These are phyloP conservation scores for Geranium brycei DNA, from an alignment of 345 rosid species.

Conservation along the genomic window DNA sequence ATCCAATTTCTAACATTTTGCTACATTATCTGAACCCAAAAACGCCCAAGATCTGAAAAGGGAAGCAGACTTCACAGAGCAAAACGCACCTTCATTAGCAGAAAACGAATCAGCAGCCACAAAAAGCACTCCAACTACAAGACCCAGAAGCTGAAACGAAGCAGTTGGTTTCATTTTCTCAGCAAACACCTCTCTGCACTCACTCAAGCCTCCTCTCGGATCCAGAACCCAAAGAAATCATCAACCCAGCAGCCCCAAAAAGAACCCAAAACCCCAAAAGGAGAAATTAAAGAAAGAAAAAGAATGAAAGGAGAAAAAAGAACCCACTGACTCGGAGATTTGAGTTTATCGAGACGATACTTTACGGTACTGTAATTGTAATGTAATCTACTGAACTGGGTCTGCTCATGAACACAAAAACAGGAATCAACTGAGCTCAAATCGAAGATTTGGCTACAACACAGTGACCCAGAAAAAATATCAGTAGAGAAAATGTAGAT, in stretches of 20 bases:
- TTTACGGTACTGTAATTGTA: neutral
- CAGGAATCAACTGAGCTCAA: constrained; percentile 15
- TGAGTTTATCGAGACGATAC: constrained; percentile 8
- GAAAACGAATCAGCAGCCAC: constrained; percentile 39
- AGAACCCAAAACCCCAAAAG: neutral
- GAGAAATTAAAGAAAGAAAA: neutral
- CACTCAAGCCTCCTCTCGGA: constrained; percentile 13
- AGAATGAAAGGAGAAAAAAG: constrained; percentile 7
- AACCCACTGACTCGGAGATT: constrained; percentile 10
- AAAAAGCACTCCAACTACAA: constrained; percentile 32
- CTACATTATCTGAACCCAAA: constrained; percentile 11
- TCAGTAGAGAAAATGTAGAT: constrained; percentile 10
- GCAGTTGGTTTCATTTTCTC: constrained; percentile 29
- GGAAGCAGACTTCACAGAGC: neutral
- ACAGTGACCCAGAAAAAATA: constrained; percentile 32
- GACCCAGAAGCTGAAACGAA: constrained; percentile 27
- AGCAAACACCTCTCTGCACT: constrained; percentile 11
- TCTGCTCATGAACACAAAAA: neutral
- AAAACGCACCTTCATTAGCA: constrained; percentile 48
- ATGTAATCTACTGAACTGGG: neutral
- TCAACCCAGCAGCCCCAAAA: constrained; percentile 9
- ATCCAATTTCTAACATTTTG: constrained; percentile 1
- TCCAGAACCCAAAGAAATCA: constrained; percentile 18
- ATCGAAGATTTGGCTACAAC: constrained; percentile 40
- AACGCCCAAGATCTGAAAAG: constrained; percentile 46